phyloP scores from a whole-genome alignment of 306 rosid genomes.

The Castanea crenata region DNA sequence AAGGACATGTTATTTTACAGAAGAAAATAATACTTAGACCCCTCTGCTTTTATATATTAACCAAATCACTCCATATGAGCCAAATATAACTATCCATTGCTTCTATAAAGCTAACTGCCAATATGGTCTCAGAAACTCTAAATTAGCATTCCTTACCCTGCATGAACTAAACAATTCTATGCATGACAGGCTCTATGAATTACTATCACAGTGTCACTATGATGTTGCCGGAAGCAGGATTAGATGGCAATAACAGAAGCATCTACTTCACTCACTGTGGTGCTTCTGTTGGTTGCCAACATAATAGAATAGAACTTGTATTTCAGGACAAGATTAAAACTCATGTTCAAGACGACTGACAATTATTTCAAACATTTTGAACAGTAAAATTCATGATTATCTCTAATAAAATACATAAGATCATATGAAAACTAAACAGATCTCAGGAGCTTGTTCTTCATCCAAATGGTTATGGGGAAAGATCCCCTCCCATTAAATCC shows the following conservation, averaged over 20 bases:
- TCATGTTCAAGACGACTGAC: background rate
- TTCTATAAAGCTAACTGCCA: background rate
- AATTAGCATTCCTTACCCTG: background rate
- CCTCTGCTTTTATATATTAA: background rate
- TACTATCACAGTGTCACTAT: background rate
- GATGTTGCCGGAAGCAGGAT: background rate
- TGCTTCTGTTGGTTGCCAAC: background rate
- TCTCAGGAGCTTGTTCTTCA: background rate
- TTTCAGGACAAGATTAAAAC: no score
- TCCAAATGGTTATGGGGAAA: background rate
- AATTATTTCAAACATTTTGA: background rate
- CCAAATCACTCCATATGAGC: background rate
- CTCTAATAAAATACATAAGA: background rate
- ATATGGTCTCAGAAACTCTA: background rate
- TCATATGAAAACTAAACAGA: background rate
- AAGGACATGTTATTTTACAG: conserved; percentile 1
- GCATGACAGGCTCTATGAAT: background rate
- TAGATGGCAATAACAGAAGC: background rate
- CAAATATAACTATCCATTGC: background rate
- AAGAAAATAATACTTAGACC: background rate
- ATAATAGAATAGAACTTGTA: no score
- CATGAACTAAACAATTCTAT: background rate
- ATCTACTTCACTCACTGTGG: background rate
- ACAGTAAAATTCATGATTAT: background rate
- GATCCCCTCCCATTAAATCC: no score